Evolutionary conservation across 1,139 yeast genomes (phyloP).

Genomic region (Chernovozyma sophiae-reginae): DNA sequence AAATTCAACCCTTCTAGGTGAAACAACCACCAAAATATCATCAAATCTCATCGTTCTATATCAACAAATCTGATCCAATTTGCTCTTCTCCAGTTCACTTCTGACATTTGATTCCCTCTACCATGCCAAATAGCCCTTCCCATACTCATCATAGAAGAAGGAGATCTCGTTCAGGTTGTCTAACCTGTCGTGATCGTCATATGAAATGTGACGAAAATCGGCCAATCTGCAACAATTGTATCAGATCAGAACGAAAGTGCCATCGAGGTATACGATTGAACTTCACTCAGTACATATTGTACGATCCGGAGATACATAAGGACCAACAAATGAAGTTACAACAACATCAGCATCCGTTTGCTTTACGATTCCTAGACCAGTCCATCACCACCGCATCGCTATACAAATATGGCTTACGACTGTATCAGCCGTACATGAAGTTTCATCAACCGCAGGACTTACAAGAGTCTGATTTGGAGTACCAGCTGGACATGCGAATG

Average conservation of each 20-base stretch:
- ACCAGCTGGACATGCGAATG: slow-evolving; percentile 23
- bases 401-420: slow-evolving; percentile 28
- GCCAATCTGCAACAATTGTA: slow-evolving; percentile 44
- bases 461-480: slow-evolving; percentile 30
- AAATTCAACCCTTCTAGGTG: too few species aligned
- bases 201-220: slow-evolving; percentile 47
- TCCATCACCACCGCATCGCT: slow-evolving; percentile 41
- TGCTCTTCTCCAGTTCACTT: too few species aligned
- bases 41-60: too few species aligned
- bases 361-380: slow-evolving; percentile 32
- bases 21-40: too few species aligned
- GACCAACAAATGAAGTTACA: not conserved
- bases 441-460: slow-evolving; percentile 30
- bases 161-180: slow-evolving; percentile 43
- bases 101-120: too few species aligned
- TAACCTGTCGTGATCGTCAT: slow-evolving; percentile 46
- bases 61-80: too few species aligned
- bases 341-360: not conserved
- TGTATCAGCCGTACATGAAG: slow-evolving; percentile 31
- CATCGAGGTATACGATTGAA: slow-evolving; percentile 43
- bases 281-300: slow-evolving; percentile 42
- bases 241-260: slow-evolving; percentile 40
- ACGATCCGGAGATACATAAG: slow-evolving; percentile 27
- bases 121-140: too few species aligned
- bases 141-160: too few species aligned